Conservation (phyloP, 1,284 basidiomycete genomes). For the Heterobasidion parviporum region DNA sequence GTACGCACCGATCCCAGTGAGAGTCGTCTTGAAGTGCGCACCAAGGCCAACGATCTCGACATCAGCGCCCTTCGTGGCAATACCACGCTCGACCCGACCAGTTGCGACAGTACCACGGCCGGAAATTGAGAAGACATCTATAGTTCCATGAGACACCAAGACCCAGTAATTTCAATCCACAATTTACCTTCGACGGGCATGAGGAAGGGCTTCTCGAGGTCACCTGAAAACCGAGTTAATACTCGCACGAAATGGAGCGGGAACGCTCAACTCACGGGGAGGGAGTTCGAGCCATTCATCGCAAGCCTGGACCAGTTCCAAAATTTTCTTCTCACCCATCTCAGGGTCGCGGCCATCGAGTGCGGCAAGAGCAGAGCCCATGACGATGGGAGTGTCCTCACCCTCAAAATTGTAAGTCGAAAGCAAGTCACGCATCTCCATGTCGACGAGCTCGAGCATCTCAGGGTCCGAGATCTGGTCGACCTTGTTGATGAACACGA, state of each 20-base stretch:
- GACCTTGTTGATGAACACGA: conserved; percentile 99
- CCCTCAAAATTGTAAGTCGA: conserved; percentile 92
- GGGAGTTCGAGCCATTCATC: conserved; percentile 97
- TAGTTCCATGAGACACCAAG: not conserved
- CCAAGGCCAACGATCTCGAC: conserved; percentile 93
- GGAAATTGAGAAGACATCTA: conserved; percentile 95
- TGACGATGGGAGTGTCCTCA: conserved; percentile 93
- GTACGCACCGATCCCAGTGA: conserved; percentile 86
- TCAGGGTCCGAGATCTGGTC: conserved; percentile 96
- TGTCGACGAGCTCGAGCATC: conserved; percentile 99
- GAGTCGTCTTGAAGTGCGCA: conserved; percentile 79
- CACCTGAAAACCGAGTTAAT: conserved; percentile 40
- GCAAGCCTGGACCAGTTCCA: conserved; percentile 82
- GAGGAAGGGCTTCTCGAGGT: conserved; percentile 97
- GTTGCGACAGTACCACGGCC: conserved; percentile 98
- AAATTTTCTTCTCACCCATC: conserved; percentile 78
- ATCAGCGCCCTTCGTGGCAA: conserved; percentile 89
- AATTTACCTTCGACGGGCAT: conserved; percentile 80
- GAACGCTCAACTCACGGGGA: conserved; percentile 50
- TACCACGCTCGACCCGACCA: conserved; percentile 92
- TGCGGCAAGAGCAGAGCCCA: conserved; percentile 94
- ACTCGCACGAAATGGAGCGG: too few species aligned
- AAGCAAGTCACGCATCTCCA: conserved; percentile 99
- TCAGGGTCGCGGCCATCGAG: conserved; percentile 80
- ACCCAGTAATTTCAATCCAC: not conserved